These are phyloP conservation scores for Talaromyces sp. DNA, from an alignment of 2,329 filamentous ascomycete genomes.

Conservation along the genomic window DNA sequence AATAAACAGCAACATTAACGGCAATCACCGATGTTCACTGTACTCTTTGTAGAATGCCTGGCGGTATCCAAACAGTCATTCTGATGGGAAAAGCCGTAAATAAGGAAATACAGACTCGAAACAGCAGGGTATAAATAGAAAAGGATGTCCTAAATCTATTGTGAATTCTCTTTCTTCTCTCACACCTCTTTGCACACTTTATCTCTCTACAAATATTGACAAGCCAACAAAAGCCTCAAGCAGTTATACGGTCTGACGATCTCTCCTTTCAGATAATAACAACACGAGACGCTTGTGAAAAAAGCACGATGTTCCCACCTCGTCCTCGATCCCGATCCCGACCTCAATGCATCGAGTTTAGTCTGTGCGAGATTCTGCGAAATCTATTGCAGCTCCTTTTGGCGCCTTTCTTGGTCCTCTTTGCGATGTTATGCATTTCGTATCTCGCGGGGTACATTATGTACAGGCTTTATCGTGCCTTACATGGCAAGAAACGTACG, in stretches of 20 bases:
- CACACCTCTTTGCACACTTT: background rate
- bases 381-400: background rate
- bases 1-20: background rate
- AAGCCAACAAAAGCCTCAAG: background rate
- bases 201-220: background rate
- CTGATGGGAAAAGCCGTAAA: background rate
- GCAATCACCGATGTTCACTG: background rate
- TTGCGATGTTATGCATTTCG: background rate
- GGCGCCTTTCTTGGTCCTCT: background rate
- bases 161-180: background rate
- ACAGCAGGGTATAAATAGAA: background rate
- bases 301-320: background rate
- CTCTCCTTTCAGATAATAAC: background rate
- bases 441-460: background rate
- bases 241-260: background rate
- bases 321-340: background rate
- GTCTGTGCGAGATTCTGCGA: background rate
- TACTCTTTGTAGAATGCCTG: background rate
- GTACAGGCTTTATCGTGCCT: background rate
- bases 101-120: background rate
- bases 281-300: background rate
- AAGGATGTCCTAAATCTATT: background rate
- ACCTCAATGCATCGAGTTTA: background rate
- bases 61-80: background rate
- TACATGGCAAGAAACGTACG: background rate